phyloP scores from a whole-genome alignment of 768 basidiomycete species.

The Steccherinum ochraceum region DNA sequence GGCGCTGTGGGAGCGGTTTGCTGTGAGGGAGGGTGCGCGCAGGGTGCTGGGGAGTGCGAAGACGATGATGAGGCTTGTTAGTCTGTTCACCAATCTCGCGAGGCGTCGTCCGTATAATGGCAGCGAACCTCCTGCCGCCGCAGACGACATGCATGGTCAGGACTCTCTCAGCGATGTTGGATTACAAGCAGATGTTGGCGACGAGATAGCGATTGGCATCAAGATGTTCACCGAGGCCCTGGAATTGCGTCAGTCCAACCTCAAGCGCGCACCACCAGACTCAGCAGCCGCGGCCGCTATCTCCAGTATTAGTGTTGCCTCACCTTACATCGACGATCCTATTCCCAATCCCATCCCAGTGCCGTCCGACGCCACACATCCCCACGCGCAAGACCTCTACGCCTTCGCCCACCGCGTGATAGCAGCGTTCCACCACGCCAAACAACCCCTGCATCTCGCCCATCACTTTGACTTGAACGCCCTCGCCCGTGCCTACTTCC shows the following conservation, averaged over 20 bases:
- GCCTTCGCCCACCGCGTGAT: slow-evolving; percentile 42
- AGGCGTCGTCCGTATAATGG: too few relatives aligned
- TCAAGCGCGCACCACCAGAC: neutral
- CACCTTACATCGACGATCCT: neutral
- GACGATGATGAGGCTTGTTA: slow-evolving; percentile 44
- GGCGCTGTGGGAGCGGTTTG: slow-evolving; percentile 51
- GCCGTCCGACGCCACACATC: neutral
- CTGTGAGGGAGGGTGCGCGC: slow-evolving; percentile 30
- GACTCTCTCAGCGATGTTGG: too few relatives aligned
- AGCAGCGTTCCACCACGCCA: slow-evolving; percentile 32
- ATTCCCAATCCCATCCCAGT: too few relatives aligned
- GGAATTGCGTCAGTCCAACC: neutral
- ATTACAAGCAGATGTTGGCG: too few relatives aligned
- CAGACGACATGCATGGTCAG: too few relatives aligned
- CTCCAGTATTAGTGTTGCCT: too few relatives aligned
- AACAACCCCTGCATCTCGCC: slow-evolving; percentile 44
- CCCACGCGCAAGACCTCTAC: slow-evolving; percentile 9
- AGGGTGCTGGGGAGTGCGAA: neutral
- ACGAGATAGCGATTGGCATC: too few relatives aligned
- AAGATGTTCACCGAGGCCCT: neutral
- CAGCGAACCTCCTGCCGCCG: too few relatives aligned
- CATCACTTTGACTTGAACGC: slow-evolving; percentile 39
- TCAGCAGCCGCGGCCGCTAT: neutral
- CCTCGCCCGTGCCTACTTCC: slow-evolving; percentile 56
- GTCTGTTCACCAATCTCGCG: too few relatives aligned